Conservation (phyloP, 1,284 basidiomycete species). For the Naganishia liquefaciens region DNA sequence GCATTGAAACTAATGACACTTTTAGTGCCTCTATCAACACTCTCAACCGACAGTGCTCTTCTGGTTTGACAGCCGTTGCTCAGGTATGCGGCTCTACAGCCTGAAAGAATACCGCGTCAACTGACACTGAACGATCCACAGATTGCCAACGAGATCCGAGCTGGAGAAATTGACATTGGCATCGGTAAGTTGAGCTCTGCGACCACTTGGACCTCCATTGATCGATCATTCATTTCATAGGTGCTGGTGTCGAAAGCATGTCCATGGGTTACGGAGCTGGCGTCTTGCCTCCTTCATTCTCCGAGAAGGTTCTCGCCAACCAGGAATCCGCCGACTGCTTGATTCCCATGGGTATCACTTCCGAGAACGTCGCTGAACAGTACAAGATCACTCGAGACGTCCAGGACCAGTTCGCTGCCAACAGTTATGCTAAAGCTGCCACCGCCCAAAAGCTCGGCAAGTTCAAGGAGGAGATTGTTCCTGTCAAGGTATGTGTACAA, state of each 20-base stretch:
- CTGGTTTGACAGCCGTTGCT: slow-evolving; percentile 60
- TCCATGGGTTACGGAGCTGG: slow-evolving; percentile 76
- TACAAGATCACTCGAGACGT: slow-evolving; percentile 77
- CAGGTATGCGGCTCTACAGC: neutral
- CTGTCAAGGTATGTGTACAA: slow-evolving; percentile 63
- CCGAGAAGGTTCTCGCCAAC: slow-evolving; percentile 74
- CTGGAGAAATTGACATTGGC: slow-evolving; percentile 87
- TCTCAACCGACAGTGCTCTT: slow-evolving; percentile 86
- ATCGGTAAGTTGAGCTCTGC: slow-evolving; percentile 64
- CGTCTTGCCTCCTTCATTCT: slow-evolving; percentile 71
- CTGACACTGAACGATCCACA: slow-evolving; percentile 42
- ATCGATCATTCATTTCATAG: slow-evolving; percentile 52
- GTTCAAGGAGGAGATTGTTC: slow-evolving; percentile 89
- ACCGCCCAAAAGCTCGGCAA: slow-evolving; percentile 84
- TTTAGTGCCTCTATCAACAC: slow-evolving; percentile 66
- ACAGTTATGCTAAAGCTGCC: slow-evolving; percentile 79
- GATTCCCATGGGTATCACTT: slow-evolving; percentile 95
- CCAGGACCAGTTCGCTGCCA: slow-evolving; percentile 82
- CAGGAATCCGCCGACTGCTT: slow-evolving; percentile 87
- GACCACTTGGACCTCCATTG: slow-evolving; percentile 10
- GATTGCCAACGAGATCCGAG: slow-evolving; percentile 83
- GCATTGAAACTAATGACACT: neutral
- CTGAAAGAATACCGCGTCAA: neutral
- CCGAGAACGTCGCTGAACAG: slow-evolving; percentile 87
- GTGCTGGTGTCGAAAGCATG: slow-evolving; percentile 96